phyloP scores from a whole-genome alignment of 2,329 filamentous ascomycete species.

The Thielaviopsis punctulata region DNA sequence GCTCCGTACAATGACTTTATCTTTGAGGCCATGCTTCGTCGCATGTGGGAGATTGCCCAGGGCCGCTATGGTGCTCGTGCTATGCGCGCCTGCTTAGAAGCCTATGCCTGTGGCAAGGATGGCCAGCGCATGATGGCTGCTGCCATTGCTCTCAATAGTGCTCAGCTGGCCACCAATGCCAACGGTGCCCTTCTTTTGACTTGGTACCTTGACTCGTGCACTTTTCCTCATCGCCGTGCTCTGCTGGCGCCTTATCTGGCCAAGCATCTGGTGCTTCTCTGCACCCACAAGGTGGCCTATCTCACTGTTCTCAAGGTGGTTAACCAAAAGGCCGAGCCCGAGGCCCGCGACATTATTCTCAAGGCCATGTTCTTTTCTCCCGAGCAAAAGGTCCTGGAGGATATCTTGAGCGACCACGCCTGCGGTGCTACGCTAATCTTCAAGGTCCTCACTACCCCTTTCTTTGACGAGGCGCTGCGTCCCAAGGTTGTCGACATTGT shows the following conservation, averaged over 20 bases:
- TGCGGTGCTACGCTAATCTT: slow-evolving; percentile 94
- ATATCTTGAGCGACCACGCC: slow-evolving; percentile 76
- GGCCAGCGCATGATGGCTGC: slow-evolving; percentile 91
- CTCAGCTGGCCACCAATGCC: slow-evolving; percentile 87
- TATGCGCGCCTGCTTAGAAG: slow-evolving; percentile 93
- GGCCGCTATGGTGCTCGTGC: slow-evolving; percentile 88
- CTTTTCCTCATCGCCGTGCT: slow-evolving; percentile 76
- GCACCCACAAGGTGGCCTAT: slow-evolving; percentile 97
- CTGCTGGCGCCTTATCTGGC: slow-evolving; percentile 84
- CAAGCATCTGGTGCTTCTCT: slow-evolving; percentile 82
- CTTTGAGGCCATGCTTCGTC: slow-evolving; percentile 89
- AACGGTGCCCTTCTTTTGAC: slow-evolving; percentile 88
- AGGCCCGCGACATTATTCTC: slow-evolving; percentile 77
- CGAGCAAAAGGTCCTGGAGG: slow-evolving; percentile 72
- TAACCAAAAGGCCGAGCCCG: slow-evolving; percentile 88
- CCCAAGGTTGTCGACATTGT: slow-evolving; percentile 82
- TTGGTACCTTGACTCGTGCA: slow-evolving; percentile 97
- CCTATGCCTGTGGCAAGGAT: slow-evolving; percentile 84
- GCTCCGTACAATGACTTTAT: slow-evolving; percentile 87
- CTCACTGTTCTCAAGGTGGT: slow-evolving; percentile 95
- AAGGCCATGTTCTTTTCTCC: slow-evolving; percentile 84
- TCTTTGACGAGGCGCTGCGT: slow-evolving; percentile 86
- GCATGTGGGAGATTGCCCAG: slow-evolving; percentile 85
- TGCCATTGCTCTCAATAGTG: slow-evolving; percentile 88
- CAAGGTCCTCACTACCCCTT: slow-evolving; percentile 93